phyloP scores from a whole-genome alignment of 2,329 filamentous ascomycete genomes.

The Cladorrhinum sp. region DNA sequence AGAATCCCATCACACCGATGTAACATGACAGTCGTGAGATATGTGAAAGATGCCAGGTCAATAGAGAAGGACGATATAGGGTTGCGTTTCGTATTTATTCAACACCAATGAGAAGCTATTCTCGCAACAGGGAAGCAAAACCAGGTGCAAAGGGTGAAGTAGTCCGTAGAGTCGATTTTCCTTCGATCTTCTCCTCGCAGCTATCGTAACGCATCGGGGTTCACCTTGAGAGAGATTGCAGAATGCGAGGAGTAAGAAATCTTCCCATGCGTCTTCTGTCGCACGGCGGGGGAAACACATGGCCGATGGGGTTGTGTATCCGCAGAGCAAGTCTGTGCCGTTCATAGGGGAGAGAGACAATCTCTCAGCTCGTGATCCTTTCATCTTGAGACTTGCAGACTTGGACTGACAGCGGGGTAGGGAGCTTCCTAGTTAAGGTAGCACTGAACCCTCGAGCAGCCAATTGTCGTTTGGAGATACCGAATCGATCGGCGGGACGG shows the following conservation, averaged over 20 bases:
- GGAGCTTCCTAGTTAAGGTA: not conserved
- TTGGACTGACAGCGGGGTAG: not conserved
- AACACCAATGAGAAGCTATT: not conserved
- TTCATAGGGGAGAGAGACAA: not conserved
- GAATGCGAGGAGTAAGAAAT: not conserved
- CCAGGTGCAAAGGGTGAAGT: not conserved
- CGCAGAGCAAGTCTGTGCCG: not conserved
- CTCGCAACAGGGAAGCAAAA: not conserved
- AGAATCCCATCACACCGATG: not conserved
- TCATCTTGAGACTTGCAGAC: not conserved
- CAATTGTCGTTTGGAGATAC: not conserved
- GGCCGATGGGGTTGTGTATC: not conserved
- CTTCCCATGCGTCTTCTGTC: not conserved
- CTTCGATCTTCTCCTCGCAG: not conserved
- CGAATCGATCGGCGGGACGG: constrained; percentile 17
- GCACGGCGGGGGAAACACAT: not conserved
- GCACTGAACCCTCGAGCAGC: not conserved
- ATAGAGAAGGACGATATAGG: not conserved
- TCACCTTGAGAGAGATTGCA: not conserved
- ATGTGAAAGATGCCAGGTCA: not conserved
- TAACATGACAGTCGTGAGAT: not conserved
- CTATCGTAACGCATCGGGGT: no score
- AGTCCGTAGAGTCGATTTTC: not conserved
- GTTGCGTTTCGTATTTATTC: not conserved
- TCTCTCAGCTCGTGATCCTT: not conserved